Evolutionary conservation across 1,284 basidiomycete genomes (phyloP), one percentile per base, ranked within the genome.

Genomic region (Cryptococcus sp.): DNA sequence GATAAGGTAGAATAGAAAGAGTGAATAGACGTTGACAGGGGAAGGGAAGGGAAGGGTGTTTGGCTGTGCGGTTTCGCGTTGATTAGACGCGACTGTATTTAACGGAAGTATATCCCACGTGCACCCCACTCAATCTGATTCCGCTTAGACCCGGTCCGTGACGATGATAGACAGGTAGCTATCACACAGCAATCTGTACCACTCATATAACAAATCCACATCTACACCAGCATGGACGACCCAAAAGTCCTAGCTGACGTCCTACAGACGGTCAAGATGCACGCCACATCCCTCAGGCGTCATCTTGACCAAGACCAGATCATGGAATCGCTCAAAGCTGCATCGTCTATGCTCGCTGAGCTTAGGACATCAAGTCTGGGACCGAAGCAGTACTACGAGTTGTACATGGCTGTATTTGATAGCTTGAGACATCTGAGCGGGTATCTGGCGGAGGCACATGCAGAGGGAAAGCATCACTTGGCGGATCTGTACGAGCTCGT

Each of bases 381-480:
- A 1, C 92, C 90, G 7, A 97, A 97, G 70, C 91, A 94, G 70
- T 97, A 97, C 76, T 96, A 96, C 73, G 93, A 97, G 78, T 83
- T 96, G 31, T 96, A 96, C 77, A 96, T 97, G 89, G 87, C 90
- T 57, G 90, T 97, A 45, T 96, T 96, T 74, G 92, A 97, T 72
- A 88, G 89, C 45, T 80, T 97, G 45, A 82, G 92, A 63, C 85
- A 94, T 70, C 83, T 97, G 54, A 91, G 91, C 46, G 92, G 91
- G 71, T 93, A 94, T 75, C 83, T 97, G 56, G 91, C 89, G 66
- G 93, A 96, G 56, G 91, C 91, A 5, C 92, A 97, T 75, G 84
- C 83, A 21, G 84, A 88, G 58, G 85, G 85, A 47, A 83, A 85
- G 69, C 91, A 96, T 70, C 92, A 96, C 66, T 83, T 97, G 52